A percentile compares a stretch with the other conserved stretches of the same genome.
phyloP scores from a whole-genome alignment of 768 basidiomycete species.

The Paxillus ammoniavirescens region DNA sequence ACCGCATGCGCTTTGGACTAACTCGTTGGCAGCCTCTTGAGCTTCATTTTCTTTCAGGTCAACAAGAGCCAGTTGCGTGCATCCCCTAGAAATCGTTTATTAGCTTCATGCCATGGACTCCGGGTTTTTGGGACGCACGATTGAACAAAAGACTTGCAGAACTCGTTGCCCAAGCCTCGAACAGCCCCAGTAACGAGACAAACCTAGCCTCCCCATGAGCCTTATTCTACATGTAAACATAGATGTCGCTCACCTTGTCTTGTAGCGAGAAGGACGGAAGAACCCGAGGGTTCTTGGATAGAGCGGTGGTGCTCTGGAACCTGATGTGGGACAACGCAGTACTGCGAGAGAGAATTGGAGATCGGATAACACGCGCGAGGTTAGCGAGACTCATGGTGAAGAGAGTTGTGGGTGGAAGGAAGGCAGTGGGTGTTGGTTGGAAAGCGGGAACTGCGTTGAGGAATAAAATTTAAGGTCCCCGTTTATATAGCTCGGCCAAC shows the following conservation, averaged over 20 bases:
- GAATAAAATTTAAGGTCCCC: conserved; percentile 18
- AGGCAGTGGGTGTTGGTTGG: conserved; percentile 4
- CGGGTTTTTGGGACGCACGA: conserved; percentile 44
- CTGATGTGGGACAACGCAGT: conserved; percentile 9
- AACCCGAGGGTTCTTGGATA: conserved; percentile 40
- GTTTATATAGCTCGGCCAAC: neutral
- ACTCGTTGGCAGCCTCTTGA: conserved; percentile 63
- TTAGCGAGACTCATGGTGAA: conserved; percentile 28
- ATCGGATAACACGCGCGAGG: conserved; percentile 26
- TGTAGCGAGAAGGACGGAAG: conserved; percentile 78
- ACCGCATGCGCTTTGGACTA: conserved; percentile 55
- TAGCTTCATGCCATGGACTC: neutral
- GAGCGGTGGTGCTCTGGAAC: conserved; percentile 26
- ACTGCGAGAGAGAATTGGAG: conserved; percentile 13
- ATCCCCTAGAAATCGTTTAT: conserved; percentile 54
- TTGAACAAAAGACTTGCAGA: conserved; percentile 87
- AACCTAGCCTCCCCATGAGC: conserved; percentile 46
- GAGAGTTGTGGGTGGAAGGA: conserved; percentile 6
- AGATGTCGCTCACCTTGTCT: conserved; percentile 52
- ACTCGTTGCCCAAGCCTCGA: conserved; percentile 85
- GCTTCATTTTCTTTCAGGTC: conserved; percentile 78
- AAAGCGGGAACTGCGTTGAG: conserved; percentile 13
- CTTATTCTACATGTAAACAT: neutral
- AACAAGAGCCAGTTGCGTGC: conserved; percentile 74
- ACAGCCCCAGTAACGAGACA: conserved; percentile 94